Percentiles rank a stretch among this genome's conserved stretches.
These are phyloP conservation scores for Raffaelea deltoideospora DNA, from an alignment of 2,329 filamentous ascomycete species.

Conservation along the genomic window DNA sequence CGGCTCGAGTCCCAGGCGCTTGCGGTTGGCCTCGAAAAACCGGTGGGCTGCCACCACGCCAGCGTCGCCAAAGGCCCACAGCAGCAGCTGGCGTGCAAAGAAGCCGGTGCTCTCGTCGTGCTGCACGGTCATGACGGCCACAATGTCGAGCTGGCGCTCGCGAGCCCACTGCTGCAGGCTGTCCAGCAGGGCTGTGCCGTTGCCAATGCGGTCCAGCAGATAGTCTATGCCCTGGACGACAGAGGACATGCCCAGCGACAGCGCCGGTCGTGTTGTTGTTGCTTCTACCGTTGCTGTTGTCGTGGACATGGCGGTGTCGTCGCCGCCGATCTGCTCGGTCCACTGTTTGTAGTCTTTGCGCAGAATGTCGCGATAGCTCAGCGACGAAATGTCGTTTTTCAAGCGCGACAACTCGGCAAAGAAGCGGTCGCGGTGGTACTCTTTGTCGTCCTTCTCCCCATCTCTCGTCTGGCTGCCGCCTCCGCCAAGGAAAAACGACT, in stretches of 20 bases:
- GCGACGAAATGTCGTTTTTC: constrained; percentile 49
- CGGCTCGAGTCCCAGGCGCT: constrained; percentile 37
- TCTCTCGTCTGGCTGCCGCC: constrained; percentile 11
- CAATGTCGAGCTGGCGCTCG: constrained; percentile 46
- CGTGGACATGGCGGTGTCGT: constrained; percentile 8
- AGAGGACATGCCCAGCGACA: constrained; percentile 51
- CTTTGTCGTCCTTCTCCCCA: no score
- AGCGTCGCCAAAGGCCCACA: constrained; percentile 42
- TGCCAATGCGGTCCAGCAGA: constrained; percentile 37
- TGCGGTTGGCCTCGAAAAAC: constrained; percentile 33
- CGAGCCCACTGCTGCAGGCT: constrained; percentile 35
- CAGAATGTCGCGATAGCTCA: constrained; percentile 52
- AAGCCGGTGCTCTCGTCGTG: constrained; percentile 33
- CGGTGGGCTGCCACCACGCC: constrained; percentile 33
- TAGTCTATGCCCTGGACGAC: constrained; percentile 48
- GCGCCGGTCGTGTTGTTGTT: no score
- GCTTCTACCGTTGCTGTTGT: no score
- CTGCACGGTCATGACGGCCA: constrained; percentile 54
- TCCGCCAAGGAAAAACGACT: constrained; percentile 22
- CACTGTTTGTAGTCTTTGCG: constrained; percentile 80
- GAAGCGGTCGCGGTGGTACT: constrained; percentile 41
- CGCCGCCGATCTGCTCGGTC: constrained; percentile 24
- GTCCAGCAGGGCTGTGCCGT: constrained; percentile 27
- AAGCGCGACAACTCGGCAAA: constrained; percentile 44
- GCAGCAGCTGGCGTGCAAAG: constrained; percentile 51